Evolutionary conservation across 805 yeast species (phyloP).

Genomic region (Pichia membranifaciens): DNA sequence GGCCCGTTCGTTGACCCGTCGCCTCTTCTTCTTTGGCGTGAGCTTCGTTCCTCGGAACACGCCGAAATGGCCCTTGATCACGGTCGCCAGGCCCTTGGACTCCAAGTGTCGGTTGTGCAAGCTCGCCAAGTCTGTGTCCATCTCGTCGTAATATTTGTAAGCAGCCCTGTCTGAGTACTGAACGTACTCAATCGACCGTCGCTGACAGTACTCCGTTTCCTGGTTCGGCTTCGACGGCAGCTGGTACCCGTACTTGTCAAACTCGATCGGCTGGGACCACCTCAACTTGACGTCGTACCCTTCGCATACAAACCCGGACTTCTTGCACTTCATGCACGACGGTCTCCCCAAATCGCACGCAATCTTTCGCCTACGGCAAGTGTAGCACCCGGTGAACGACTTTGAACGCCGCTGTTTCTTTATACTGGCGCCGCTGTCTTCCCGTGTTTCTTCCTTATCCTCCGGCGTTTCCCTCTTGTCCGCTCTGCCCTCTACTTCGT

Average conservation of each 20-base stretch:
- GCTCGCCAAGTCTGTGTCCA: slow-evolving; percentile 62
- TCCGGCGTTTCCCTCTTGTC: background rate
- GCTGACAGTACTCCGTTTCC: slow-evolving; percentile 51
- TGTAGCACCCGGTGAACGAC: slow-evolving; percentile 84
- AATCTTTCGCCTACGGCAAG: slow-evolving; percentile 75
- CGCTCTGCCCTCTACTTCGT: background rate
- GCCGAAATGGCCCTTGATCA: slow-evolving; percentile 69
- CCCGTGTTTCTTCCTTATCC: background rate
- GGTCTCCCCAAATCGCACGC: slow-evolving; percentile 76
- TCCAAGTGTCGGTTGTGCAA: slow-evolving; percentile 45
- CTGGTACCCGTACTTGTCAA: slow-evolving; percentile 42
- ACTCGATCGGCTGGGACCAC: slow-evolving; percentile 61
- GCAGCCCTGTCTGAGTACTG: slow-evolving; percentile 52
- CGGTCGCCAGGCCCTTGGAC: slow-evolving; percentile 29
- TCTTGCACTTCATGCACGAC: slow-evolving; percentile 61
- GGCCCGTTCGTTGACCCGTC: slow-evolving; percentile 6
- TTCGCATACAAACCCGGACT: slow-evolving; percentile 63
- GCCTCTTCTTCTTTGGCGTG: slow-evolving; percentile 15
- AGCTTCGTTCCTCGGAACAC: slow-evolving; percentile 52
- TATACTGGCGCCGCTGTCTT: background rate
- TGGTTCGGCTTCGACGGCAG: slow-evolving; percentile 28
- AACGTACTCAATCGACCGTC: slow-evolving; percentile 71
- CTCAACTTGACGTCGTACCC: slow-evolving; percentile 79
- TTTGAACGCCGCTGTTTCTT: slow-evolving; percentile 42
- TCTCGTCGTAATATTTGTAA: slow-evolving; percentile 72